phyloP scores from a whole-genome alignment of 2,329 filamentous ascomycete genomes.

The Cordyceps militaris region DNA sequence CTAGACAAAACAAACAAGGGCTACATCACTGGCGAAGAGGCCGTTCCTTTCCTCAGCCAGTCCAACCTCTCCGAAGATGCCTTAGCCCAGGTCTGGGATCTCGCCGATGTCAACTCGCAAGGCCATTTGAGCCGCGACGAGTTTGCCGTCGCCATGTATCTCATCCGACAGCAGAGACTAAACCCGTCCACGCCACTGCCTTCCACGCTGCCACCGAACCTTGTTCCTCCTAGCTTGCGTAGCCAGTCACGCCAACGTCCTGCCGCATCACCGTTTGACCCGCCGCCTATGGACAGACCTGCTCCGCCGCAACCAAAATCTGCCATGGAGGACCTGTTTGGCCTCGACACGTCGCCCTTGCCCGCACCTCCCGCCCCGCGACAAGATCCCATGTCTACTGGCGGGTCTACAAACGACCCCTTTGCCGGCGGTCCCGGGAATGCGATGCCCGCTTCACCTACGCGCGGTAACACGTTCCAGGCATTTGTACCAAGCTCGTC shows the following conservation, averaged over 20 bases:
- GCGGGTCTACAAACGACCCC: slow-evolving; percentile 63
- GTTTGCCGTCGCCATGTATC: slow-evolving; percentile 95
- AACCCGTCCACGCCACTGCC: slow-evolving; percentile 61
- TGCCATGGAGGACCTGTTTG: slow-evolving; percentile 89
- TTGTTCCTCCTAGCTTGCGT: slow-evolving; percentile 84
- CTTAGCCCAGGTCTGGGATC: slow-evolving; percentile 92
- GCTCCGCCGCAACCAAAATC: slow-evolving; percentile 56
- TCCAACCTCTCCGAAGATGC: slow-evolving; percentile 83
- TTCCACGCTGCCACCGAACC: slow-evolving; percentile 65
- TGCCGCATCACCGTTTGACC: slow-evolving; percentile 42
- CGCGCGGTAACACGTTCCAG: slow-evolving; percentile 58
- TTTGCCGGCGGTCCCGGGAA: slow-evolving; percentile 49
- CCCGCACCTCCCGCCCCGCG: slow-evolving; percentile 47
- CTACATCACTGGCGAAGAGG: slow-evolving; percentile 87
- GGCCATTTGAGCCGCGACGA: slow-evolving; percentile 81
- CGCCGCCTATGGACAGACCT: slow-evolving; percentile 31
- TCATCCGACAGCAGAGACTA: slow-evolving; percentile 83
- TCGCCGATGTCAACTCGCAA: slow-evolving; percentile 87
- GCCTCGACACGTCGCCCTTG: slow-evolving; percentile 58
- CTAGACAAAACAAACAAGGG: slow-evolving; percentile 77
- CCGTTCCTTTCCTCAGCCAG: slow-evolving; percentile 88
- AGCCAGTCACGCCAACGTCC: slow-evolving; percentile 43
- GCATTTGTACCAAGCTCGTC: slow-evolving; percentile 88
- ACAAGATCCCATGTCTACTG: slow-evolving; percentile 61
- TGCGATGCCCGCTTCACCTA: slow-evolving; percentile 47